These are phyloP conservation scores for Apophysomyces ossiformis DNA, from an alignment of 371 early-diverging fungal species.

Conservation along the genomic window DNA sequence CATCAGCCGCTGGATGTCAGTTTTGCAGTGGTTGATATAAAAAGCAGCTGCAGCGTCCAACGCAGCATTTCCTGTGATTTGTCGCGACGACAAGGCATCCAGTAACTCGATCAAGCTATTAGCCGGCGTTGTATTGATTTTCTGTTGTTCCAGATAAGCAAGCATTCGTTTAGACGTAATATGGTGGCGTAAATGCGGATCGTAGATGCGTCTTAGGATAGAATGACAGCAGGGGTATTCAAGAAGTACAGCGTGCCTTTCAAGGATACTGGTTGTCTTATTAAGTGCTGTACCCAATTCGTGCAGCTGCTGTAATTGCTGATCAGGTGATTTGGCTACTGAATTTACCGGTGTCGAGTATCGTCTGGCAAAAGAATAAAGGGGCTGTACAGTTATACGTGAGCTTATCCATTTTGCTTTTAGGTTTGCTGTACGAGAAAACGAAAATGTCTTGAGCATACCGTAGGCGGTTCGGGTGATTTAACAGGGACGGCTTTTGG, in stretches of 20 bases:
- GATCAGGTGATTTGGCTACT: background rate
- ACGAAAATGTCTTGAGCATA: no score
- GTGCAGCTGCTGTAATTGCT: conserved; percentile 41
- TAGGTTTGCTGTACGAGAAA: no score
- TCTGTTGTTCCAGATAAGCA: conserved; percentile 20
- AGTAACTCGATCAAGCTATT: conserved; percentile 30
- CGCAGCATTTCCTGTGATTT: conserved; percentile 48
- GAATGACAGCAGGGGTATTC: conserved; percentile 43
- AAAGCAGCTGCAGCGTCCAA: conserved; percentile 44
- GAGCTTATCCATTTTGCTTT: no score
- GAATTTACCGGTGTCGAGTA: no score
- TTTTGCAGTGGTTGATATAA: conserved; percentile 32
- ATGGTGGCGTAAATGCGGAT: conserved; percentile 47
- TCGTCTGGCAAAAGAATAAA: no score
- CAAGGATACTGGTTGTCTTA: conserved; percentile 31
- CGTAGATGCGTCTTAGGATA: conserved; percentile 55
- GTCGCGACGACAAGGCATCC: conserved; percentile 51
- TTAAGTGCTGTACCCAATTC: conserved; percentile 37
- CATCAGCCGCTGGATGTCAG: conserved; percentile 30
- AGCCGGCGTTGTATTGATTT: background rate
- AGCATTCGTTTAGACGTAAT: conserved; percentile 33
- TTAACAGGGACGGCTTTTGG: no score
- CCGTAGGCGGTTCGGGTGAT: no score
- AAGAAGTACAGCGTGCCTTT: conserved; percentile 34
- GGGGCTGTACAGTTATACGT: no score